Percentiles rank a stretch among this genome's conserved stretches.
These are phyloP conservation scores for Penicillium tannophilum DNA, from an alignment of 495 filamentous ascomycete genomes.

Conservation along the genomic window DNA sequence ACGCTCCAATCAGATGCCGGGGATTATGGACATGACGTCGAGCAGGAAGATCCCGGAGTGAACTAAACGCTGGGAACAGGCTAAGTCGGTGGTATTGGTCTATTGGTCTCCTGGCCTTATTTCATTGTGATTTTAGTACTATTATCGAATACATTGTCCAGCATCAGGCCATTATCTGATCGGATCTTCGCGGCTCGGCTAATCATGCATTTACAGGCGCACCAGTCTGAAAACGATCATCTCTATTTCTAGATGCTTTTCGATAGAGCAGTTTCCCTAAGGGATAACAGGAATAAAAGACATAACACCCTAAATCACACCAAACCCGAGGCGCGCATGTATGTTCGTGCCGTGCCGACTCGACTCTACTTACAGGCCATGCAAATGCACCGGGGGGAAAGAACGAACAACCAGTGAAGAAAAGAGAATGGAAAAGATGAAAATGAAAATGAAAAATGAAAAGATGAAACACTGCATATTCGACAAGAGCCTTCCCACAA, in stretches of 20 bases:
- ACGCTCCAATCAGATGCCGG: constrained; percentile 24
- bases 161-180: too few species aligned
- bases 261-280: constrained; percentile 21
- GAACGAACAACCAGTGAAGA: constrained; percentile 21
- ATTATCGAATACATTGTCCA: neutral
- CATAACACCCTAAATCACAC: constrained; percentile 30
- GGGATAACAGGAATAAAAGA: neutral
- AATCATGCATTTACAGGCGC: neutral
- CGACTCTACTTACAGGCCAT: constrained; percentile 30
- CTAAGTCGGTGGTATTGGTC: neutral
- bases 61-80: neutral
- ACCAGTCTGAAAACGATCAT: constrained; percentile 10
- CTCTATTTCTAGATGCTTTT: constrained; percentile 37
- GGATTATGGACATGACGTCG: constrained; percentile 33
- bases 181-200: constrained; percentile 8
- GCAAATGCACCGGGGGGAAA: constrained; percentile 28
- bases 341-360: constrained; percentile 32
- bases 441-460: constrained; percentile 14
- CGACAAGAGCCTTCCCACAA: constrained; percentile 37
- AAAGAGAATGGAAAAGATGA: constrained; percentile 19
- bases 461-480: constrained; percentile 21
- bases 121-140: neutral
- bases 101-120: too few species aligned
- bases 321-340: constrained; percentile 24
- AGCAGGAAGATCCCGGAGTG: constrained; percentile 21